Percentiles rank a stretch among this genome's conserved stretches.
Evolutionary conservation across 768 basidiomycete genomes (phyloP).

Genomic region (Rhodotorula graminis): DNA sequence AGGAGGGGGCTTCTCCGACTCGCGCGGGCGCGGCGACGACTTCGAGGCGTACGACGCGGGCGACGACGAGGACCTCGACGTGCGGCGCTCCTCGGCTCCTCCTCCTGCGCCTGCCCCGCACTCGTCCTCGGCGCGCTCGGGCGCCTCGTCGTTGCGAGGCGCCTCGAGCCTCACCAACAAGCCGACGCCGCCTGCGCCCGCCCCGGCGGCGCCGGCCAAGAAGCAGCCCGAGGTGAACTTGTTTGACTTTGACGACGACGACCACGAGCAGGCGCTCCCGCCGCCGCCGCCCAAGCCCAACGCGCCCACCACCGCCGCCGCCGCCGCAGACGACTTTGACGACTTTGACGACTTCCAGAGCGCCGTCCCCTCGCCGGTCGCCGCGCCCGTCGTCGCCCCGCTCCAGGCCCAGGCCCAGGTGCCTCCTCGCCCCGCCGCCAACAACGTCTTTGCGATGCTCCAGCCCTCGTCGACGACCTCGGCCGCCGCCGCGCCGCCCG

Average conservation of each 20-base stretch:
- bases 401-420: slow-evolving; percentile 22
- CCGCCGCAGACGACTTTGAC: slow-evolving; percentile 42
- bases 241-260: slow-evolving; percentile 63
- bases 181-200: background rate
- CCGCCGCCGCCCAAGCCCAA: slow-evolving; percentile 43
- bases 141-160: slow-evolving; percentile 40
- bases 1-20: slow-evolving; percentile 54
- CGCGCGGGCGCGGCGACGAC: slow-evolving; percentile 51
- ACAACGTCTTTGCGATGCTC: slow-evolving; percentile 47
- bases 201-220: slow-evolving; percentile 43
- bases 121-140: slow-evolving; percentile 25
- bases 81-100: background rate
- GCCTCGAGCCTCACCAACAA: slow-evolving; percentile 39
- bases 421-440: slow-evolving; percentile 10
- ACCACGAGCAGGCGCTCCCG: slow-evolving; percentile 44
- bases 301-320: slow-evolving; percentile 41
- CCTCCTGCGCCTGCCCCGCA: slow-evolving; percentile 37
- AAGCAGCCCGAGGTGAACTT: slow-evolving; percentile 61
- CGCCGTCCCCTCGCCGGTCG: slow-evolving; percentile 10
- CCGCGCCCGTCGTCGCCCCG: background rate
- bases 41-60: slow-evolving; percentile 97
- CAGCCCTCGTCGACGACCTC: slow-evolving; percentile 33
- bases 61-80: slow-evolving; percentile 63
- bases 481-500: slow-evolving; percentile 12
- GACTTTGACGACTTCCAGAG: slow-evolving; percentile 53